Percentiles rank a stretch among this genome's conserved stretches.
phyloP scores from a whole-genome alignment of 345 rosid genomes.

The Ricinus communis region DNA sequence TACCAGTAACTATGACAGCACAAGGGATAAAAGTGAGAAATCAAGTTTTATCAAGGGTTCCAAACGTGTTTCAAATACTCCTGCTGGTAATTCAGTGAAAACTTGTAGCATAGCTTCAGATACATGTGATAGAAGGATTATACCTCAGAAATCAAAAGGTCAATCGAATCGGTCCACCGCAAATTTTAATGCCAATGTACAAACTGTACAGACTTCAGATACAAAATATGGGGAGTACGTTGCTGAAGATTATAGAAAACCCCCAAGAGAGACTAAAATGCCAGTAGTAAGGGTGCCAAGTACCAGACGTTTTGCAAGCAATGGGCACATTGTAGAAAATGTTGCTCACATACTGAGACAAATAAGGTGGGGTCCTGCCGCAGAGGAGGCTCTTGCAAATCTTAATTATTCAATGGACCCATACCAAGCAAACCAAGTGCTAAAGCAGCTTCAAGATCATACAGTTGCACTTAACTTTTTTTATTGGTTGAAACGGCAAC shows the following conservation, averaged over 20 bases:
- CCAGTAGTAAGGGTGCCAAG: slow-evolving; percentile 34
- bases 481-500: slow-evolving; percentile 68
- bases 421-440: slow-evolving; percentile 89
- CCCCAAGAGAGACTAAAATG: slow-evolving; percentile 45
- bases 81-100: slow-evolving; percentile 33
- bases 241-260: slow-evolving; percentile 35
- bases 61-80: slow-evolving; percentile 43
- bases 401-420: slow-evolving; percentile 55
- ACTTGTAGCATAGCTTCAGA: slow-evolving; percentile 25
- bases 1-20: slow-evolving; percentile 29
- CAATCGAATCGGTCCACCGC: slow-evolving; percentile 37
- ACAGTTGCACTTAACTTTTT: slow-evolving; percentile 77
- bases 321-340: slow-evolving; percentile 48
- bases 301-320: slow-evolving; percentile 42
- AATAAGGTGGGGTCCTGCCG: slow-evolving; percentile 72
- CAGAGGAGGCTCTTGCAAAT: slow-evolving; percentile 66
- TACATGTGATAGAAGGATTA: slow-evolving; percentile 39
- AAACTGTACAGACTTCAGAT: slow-evolving; percentile 33
- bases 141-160: slow-evolving; percentile 41
- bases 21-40: slow-evolving; percentile 47
- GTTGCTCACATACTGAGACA: slow-evolving; percentile 51
- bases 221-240: slow-evolving; percentile 34
- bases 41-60: slow-evolving; percentile 40
- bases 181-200: slow-evolving; percentile 34
- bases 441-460: slow-evolving; percentile 78